Conservation (phyloP, 1,284 basidiomycete species). For the Anthracocystis walkeri region DNA sequence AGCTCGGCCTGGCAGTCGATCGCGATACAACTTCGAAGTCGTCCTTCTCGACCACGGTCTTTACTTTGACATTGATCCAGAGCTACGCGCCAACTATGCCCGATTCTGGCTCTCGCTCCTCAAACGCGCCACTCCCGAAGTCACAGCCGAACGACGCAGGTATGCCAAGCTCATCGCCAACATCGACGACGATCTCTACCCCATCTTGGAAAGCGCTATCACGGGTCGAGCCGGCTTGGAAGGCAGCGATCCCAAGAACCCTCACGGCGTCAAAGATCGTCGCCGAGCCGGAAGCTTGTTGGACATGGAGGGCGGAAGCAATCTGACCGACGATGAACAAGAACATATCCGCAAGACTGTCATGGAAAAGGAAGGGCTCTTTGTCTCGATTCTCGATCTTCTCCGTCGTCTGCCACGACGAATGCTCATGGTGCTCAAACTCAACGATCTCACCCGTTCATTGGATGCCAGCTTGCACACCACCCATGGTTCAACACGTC, state of each 20-base stretch:
- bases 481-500: slow-evolving; percentile 72
- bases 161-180: slow-evolving; percentile 67
- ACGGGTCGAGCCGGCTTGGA: slow-evolving; percentile 66
- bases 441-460: slow-evolving; percentile 72
- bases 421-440: slow-evolving; percentile 69
- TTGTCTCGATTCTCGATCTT: slow-evolving; percentile 63
- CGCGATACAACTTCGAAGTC: slow-evolving; percentile 67
- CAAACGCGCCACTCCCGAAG: slow-evolving; percentile 58
- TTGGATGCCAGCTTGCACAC: slow-evolving; percentile 74
- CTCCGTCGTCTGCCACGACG: slow-evolving; percentile 64
- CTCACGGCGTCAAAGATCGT: slow-evolving; percentile 60
- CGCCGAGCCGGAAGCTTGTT: slow-evolving; percentile 58
- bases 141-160: slow-evolving; percentile 58
- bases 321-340: slow-evolving; percentile 63
- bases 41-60: slow-evolving; percentile 68
- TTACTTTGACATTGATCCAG: slow-evolving; percentile 68
- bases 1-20: slow-evolving; percentile 52
- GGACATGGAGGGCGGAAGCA: slow-evolving; percentile 58
- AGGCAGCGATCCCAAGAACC: slow-evolving; percentile 66
- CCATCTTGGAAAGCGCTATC: slow-evolving; percentile 68
- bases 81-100: slow-evolving; percentile 66
- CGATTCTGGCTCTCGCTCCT: slow-evolving; percentile 68
- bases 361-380: slow-evolving; percentile 68
- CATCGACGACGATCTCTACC: slow-evolving; percentile 68
- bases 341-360: slow-evolving; percentile 69